These are phyloP conservation scores for Cochlearia excelsa DNA, from an alignment of 345 rosid genomes.

Conservation along the genomic window DNA sequence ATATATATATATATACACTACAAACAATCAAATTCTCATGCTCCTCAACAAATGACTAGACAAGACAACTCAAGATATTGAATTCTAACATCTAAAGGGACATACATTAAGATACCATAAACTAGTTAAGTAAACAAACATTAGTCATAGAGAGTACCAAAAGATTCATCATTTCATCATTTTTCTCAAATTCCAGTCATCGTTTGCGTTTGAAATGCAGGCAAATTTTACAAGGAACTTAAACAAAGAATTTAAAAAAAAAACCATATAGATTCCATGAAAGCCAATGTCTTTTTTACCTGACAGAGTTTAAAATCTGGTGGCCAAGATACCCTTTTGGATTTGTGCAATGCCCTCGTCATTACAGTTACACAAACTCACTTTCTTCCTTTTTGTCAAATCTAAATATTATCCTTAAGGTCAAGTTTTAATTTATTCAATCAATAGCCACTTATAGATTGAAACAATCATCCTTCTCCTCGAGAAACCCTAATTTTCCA, in stretches of 20 bases:
- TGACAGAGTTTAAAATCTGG: conserved; percentile 93
- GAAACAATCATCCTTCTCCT: conserved; percentile 22
- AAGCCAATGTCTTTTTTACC: conserved; percentile 60
- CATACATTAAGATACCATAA: background rate
- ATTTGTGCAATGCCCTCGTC: conserved; percentile 66
- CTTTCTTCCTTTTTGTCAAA: conserved; percentile 14
- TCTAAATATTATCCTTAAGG: conserved; percentile 12
- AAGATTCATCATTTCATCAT: background rate
- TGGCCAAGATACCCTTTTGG: conserved; percentile 89
- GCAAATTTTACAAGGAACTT: background rate
- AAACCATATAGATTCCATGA: conserved; percentile 6
- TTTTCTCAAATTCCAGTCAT: background rate
- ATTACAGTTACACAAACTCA: conserved; percentile 46
- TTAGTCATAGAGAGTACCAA: too few species aligned
- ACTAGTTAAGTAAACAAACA: background rate
- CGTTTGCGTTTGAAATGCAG: conserved; percentile 11
- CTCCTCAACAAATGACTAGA: conserved; percentile 10
- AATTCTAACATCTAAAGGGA: background rate
- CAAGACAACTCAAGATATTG: background rate
- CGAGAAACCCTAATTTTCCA: conserved; percentile 26
- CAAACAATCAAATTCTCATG: conserved; percentile 11
- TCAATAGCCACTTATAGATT: conserved; percentile 19
- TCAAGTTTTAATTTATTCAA: conserved; percentile 19
- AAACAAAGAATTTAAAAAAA: background rate
- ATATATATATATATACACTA: background rate